These are phyloP conservation scores for Chlorencoelia australis DNA, from an alignment of 2,329 filamentous ascomycete species.

Conservation along the genomic window DNA sequence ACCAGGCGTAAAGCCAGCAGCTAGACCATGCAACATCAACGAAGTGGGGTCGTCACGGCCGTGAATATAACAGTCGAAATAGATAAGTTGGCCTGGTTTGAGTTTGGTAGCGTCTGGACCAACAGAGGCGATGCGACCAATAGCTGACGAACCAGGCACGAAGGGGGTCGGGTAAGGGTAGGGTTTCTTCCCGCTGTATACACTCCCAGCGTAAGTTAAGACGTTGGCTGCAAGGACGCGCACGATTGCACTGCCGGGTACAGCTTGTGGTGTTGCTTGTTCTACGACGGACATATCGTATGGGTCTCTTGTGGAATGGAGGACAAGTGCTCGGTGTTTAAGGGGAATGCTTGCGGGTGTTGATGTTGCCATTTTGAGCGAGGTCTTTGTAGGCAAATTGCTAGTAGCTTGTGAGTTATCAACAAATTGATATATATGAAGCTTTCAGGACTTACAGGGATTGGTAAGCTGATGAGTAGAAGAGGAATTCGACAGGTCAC, in stretches of 20 bases:
- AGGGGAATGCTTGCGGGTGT: too few species aligned
- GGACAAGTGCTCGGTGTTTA: too few species aligned
- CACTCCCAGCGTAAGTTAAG: constrained; percentile 29
- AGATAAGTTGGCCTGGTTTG: constrained; percentile 27
- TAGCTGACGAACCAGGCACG: constrained; percentile 22
- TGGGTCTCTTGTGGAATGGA: too few species aligned
- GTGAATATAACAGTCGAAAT: constrained; percentile 27
- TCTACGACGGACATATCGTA: too few species aligned
- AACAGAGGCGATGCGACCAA: constrained; percentile 28
- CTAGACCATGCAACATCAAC: constrained; percentile 24
- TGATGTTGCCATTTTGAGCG: too few species aligned
- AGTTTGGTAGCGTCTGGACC: constrained; percentile 28
- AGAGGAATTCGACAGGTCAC: too few species aligned
- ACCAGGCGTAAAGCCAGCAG: constrained; percentile 20
- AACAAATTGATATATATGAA: too few species aligned
- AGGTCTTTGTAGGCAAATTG: too few species aligned
- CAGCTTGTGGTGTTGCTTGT: constrained; percentile 27
- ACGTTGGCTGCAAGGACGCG: constrained; percentile 28
- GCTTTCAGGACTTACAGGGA: too few species aligned
- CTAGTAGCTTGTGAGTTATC: too few species aligned
- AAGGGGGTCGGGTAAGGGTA: constrained; percentile 25
- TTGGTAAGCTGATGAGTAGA: too few species aligned
- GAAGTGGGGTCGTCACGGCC: constrained; percentile 27
- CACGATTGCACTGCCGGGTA: constrained; percentile 32
- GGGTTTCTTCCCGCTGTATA: constrained; percentile 29